Conservation (phyloP, 495 filamentous ascomycete genomes). For the Bathelium albidoporum region DNA sequence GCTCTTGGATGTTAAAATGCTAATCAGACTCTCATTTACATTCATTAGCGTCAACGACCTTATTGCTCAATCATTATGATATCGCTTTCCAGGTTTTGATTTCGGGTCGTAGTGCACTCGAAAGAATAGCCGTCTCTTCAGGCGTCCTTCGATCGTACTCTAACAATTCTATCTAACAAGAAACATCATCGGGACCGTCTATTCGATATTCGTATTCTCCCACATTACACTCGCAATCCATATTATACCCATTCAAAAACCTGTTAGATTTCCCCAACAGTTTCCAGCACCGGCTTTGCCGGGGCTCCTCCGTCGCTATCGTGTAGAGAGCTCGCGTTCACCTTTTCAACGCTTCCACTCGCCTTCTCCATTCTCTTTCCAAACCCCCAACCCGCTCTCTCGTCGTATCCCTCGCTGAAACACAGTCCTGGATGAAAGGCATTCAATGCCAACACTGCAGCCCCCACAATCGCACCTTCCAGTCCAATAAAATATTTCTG, state of each 20-base stretch:
- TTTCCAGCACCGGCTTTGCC: neutral
- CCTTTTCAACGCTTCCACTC: neutral
- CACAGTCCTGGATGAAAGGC: conserved; percentile 20
- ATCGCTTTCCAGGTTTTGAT: too few species aligned
- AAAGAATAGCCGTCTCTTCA: too few species aligned
- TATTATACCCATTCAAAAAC: neutral
- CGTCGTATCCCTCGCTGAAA: conserved; percentile 13
- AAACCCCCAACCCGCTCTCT: neutral
- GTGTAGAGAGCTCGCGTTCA: neutral
- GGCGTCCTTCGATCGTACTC: too few species aligned
- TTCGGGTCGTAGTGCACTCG: too few species aligned
- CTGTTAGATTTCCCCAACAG: neutral
- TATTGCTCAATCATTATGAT: too few species aligned
- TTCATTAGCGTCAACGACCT: too few species aligned
- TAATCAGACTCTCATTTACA: too few species aligned
- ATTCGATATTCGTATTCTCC: too few species aligned
- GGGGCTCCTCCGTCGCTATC: neutral
- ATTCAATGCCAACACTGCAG: conserved; percentile 21
- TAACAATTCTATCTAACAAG: too few species aligned
- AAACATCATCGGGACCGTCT: neutral
- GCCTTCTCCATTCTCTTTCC: neutral
- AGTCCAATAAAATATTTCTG: conserved; percentile 40
- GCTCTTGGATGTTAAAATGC: too few species aligned
- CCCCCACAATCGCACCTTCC: conserved; percentile 33
- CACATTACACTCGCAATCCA: neutral